These are phyloP conservation scores for Cercospora sp. DNA, from an alignment of 2,329 filamentous ascomycete genomes.

Conservation along the genomic window DNA sequence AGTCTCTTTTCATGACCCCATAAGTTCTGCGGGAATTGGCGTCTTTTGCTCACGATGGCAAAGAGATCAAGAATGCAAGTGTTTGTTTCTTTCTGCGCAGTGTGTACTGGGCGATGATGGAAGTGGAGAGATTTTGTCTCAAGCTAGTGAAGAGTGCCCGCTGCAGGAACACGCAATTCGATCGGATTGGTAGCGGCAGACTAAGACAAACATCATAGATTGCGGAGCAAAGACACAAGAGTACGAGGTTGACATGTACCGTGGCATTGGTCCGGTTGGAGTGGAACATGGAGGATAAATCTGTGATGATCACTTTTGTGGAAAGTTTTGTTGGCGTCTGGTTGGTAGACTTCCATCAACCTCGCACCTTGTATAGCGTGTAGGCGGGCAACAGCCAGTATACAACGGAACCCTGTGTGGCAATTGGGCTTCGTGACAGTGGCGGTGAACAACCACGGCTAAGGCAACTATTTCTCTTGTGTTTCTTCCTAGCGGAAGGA, in stretches of 20 bases:
- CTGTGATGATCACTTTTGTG: conserved; percentile 1
- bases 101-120: conserved; percentile 8
- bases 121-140: conserved; percentile 13
- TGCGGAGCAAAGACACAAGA: not conserved
- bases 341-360: conserved; percentile 3
- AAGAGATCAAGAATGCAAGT: not conserved
- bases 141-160: conserved; percentile 13
- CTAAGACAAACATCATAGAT: conserved; percentile 1
- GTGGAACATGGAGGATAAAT: not conserved
- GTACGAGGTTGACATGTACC: conserved; percentile 1
- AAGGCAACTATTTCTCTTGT: conserved; percentile 13
- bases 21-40: not conserved
- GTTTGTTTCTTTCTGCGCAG: not conserved
- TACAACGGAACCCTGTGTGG: conserved; percentile 18
- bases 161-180: conserved; percentile 11
- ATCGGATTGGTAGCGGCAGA: conserved; percentile 8
- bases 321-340: conserved; percentile 6
- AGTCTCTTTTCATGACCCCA: not conserved
- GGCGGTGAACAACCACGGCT: conserved; percentile 22
- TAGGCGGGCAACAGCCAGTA: not conserved
- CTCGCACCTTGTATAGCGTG: conserved; percentile 3
- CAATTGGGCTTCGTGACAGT: conserved; percentile 9
- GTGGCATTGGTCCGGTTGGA: not conserved
- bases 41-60: not conserved
- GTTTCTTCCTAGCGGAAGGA: conserved; percentile 9